Conservation (phyloP, 352 stramenopile species). For the Pythium insidiosum region DNA sequence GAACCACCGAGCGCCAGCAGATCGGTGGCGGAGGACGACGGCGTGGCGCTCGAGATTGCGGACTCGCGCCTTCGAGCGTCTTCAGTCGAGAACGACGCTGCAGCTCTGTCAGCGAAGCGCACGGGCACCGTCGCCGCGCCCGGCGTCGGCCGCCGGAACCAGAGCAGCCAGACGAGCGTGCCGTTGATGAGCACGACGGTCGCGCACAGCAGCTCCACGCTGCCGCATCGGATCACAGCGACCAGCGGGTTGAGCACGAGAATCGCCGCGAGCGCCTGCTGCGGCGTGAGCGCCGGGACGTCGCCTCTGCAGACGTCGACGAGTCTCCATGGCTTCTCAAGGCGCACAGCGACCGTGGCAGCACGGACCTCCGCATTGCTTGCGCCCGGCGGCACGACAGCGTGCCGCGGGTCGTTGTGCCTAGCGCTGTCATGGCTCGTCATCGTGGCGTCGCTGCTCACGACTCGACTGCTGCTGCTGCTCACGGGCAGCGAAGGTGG, state of each 20-base stretch:
- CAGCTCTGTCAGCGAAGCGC: too few species aligned
- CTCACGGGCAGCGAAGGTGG: too few species aligned
- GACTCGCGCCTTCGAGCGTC: too few species aligned
- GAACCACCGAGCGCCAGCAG: too few species aligned
- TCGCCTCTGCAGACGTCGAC: not conserved
- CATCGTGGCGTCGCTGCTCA: too few species aligned
- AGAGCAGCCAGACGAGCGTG: slow-evolving; percentile 12
- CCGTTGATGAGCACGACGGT: slow-evolving; percentile 4
- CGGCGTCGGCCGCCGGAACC: slow-evolving; percentile 5
- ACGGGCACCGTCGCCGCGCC: slow-evolving; percentile 9
- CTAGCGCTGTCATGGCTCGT: too few species aligned
- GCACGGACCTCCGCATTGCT: not conserved
- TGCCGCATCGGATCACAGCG: slow-evolving; percentile 8
- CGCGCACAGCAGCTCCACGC: slow-evolving; percentile 1
- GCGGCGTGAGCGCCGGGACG: not conserved
- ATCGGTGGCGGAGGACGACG: too few species aligned
- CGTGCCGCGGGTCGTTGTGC: not conserved
- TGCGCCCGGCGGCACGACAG: not conserved
- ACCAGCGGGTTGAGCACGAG: slow-evolving; percentile 6
- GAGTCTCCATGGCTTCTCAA: not conserved
- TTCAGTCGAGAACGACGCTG: not conserved
- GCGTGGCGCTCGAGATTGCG: too few species aligned
- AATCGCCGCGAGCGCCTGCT: not conserved
- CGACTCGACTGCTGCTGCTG: too few species aligned
- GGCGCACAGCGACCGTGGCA: not conserved